Evolutionary conservation across 495 filamentous ascomycete genomes (phyloP).

Genomic region (Sabuloglossum arenarium): DNA sequence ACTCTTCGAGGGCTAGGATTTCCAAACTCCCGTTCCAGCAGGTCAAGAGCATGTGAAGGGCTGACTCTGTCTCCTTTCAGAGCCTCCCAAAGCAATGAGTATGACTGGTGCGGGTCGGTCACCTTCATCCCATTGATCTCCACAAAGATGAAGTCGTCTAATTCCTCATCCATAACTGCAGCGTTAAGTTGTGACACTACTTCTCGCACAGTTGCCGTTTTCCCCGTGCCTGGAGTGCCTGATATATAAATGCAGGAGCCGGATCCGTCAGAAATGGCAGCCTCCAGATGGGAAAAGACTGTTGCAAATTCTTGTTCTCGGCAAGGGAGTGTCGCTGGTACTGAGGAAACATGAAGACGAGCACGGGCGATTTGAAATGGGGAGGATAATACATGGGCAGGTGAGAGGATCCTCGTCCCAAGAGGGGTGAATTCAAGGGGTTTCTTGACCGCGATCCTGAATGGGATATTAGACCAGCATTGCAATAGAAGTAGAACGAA

Average conservation of each 20-base stretch:
- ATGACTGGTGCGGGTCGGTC: slow-evolving; percentile 92
- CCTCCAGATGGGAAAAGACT: slow-evolving; percentile 84
- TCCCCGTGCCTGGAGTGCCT: slow-evolving; percentile 96
- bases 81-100: slow-evolving; percentile 90
- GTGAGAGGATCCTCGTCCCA: slow-evolving; percentile 67
- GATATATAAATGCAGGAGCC: slow-evolving; percentile 98
- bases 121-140: slow-evolving; percentile 99
- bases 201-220: slow-evolving; percentile 93
- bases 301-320: slow-evolving; percentile 77
- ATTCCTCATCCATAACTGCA: slow-evolving; percentile 68
- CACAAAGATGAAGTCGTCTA: slow-evolving; percentile 98
- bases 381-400: slow-evolving; percentile 52
- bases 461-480: background rate
- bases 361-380: slow-evolving; percentile 84
- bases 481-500: background rate
- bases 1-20: slow-evolving; percentile 75
- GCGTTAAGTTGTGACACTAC: slow-evolving; percentile 76
- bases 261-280: slow-evolving; percentile 81
- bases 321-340: slow-evolving; percentile 76
- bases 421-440: slow-evolving; percentile 89
- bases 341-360: slow-evolving; percentile 78
- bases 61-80: slow-evolving; percentile 82
- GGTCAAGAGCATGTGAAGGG: slow-evolving; percentile 73
- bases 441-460: slow-evolving; percentile 55
- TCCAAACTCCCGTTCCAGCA: slow-evolving; percentile 81